These are phyloP conservation scores for Porpolomopsis calyptriformis DNA, from an alignment of 768 basidiomycete species.

Conservation along the genomic window DNA sequence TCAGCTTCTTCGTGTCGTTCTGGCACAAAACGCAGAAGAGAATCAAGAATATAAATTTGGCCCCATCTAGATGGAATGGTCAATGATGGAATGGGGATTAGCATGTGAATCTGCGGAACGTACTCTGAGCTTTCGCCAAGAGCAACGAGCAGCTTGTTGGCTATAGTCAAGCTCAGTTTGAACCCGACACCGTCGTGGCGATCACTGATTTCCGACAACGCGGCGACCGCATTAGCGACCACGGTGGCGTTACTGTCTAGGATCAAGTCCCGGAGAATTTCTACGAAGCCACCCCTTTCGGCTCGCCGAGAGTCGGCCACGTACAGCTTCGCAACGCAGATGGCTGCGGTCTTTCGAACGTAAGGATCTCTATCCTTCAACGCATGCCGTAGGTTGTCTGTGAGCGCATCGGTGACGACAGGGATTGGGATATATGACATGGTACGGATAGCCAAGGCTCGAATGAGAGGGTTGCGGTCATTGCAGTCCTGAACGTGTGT, in stretches of 20 bases:
- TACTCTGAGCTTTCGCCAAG: constrained; percentile 96
- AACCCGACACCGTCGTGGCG: constrained; percentile 90
- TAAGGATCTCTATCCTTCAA: constrained; percentile 94
- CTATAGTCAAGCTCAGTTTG: constrained; percentile 75
- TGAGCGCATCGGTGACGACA: constrained; percentile 70
- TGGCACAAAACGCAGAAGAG: constrained; percentile 88
- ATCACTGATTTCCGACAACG: constrained; percentile 94
- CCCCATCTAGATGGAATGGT: constrained; percentile 66
- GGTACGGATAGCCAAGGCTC: constrained; percentile 93
- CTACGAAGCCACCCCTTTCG: constrained; percentile 85
- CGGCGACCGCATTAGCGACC: constrained; percentile 93
- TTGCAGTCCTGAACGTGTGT: constrained; percentile 68
- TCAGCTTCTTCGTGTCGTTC: constrained; percentile 82
- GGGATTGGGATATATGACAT: constrained; percentile 99
- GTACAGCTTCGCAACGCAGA: constrained; percentile 94
- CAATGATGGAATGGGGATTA: constrained; percentile 5
- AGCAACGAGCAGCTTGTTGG: constrained; percentile 84
- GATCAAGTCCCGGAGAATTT: constrained; percentile 83
- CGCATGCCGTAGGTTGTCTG: constrained; percentile 85
- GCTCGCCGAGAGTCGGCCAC: constrained; percentile 77
- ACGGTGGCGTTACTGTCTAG: constrained; percentile 93
- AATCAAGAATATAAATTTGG: constrained; percentile 95
- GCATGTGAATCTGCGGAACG: constrained; percentile 23
- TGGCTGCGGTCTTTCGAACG: constrained; percentile 96
- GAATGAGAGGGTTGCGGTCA: constrained; percentile 92